phyloP scores from a whole-genome alignment of 1,139 yeast species.

The Yamadazyma dushanensis region DNA sequence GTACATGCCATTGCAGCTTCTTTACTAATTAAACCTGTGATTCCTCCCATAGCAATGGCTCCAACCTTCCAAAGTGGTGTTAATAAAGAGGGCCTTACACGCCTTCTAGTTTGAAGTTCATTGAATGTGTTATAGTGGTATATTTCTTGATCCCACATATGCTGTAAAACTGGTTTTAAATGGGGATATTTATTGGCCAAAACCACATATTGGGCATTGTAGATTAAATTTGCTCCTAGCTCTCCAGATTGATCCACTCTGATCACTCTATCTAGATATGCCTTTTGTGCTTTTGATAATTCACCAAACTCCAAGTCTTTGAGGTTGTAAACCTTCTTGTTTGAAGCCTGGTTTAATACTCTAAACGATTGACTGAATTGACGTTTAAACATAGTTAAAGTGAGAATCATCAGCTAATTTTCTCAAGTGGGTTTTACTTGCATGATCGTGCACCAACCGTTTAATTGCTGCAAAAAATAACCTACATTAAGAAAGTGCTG shows the following conservation, averaged over 20 bases:
- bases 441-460: neutral
- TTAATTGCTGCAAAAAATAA: slow-evolving; percentile 2
- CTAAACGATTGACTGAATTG: slow-evolving; percentile 7
- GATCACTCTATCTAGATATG: slow-evolving; percentile 71
- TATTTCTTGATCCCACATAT: slow-evolving; percentile 98
- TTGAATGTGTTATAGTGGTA: slow-evolving; percentile 89
- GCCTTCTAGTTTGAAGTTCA: slow-evolving; percentile 64
- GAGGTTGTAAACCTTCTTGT: slow-evolving; percentile 1
- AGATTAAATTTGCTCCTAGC: slow-evolving; percentile 93
- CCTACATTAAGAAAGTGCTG: slow-evolving; percentile 13
- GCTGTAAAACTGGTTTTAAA: slow-evolving; percentile 70
- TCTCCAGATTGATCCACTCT: slow-evolving; percentile 99
- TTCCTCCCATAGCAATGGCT: slow-evolving; percentile 82
- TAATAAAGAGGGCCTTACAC: slow-evolving; percentile 87
- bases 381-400: slow-evolving; percentile 4
- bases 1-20: slow-evolving; percentile 99
- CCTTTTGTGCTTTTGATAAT: slow-evolving; percentile 60
- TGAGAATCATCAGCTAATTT: slow-evolving; percentile 3
- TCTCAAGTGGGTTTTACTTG: too few relatives aligned
- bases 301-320: slow-evolving; percentile 36
- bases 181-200: slow-evolving; percentile 71
- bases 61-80: slow-evolving; percentile 95
- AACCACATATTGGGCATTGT: slow-evolving; percentile 85
- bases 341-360: neutral
- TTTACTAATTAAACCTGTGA: slow-evolving; percentile 82